Base-by-base conservation (phyloP, 177 flowering plant genomes). In the Vitis hybrid region DNA sequence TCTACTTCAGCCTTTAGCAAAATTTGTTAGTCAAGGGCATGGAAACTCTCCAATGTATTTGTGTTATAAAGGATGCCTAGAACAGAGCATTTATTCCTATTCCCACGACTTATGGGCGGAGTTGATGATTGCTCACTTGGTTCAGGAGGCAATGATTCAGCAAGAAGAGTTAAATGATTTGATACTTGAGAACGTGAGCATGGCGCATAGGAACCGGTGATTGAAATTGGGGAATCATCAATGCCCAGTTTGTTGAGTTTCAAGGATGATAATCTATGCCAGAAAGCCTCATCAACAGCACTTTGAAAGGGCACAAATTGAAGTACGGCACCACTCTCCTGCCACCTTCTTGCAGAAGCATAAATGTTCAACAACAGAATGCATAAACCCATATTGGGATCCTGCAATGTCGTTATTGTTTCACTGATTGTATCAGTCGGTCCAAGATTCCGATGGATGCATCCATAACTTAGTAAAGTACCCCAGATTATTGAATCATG, bases 171-270 rank as follows among this genome's bases (percentile, higher is more conserved):
- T 62, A 93, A 82, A 75, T 85, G 87, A 78, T 86, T 95, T 58
- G 99, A 86, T 55, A 91, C 86, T 78, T 79, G 88, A 49, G 82
- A 69, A 78, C 87, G 92, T 1, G 92, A 86, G 68, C 98, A 89
- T 33, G 99, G 99, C 5, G 96, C 94, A 85, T 81, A 95, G 71
- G 87, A 95, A 73, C 99, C 99, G 26, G 86, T 81, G 77, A 96
- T 84, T 16, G 86, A 65, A 65, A 93, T 81, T 2, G 99, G 95
- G 20, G 99, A 89, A 60, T 96, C 90, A 69, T 96, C 98, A 68
- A 92, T 84, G 45, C 94, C 89, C n/a, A 89, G 72, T 49, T 86
- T 81, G 78, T 96, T 86, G 75, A 96, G 97, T 77, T 96, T 96
- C 73, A 93, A 71, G 12, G 97, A 92, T n/a, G 94, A 92, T 31